Evolutionary conservation across 805 yeast species (phyloP).

Genomic region (Yamadazyma phyllophila): DNA sequence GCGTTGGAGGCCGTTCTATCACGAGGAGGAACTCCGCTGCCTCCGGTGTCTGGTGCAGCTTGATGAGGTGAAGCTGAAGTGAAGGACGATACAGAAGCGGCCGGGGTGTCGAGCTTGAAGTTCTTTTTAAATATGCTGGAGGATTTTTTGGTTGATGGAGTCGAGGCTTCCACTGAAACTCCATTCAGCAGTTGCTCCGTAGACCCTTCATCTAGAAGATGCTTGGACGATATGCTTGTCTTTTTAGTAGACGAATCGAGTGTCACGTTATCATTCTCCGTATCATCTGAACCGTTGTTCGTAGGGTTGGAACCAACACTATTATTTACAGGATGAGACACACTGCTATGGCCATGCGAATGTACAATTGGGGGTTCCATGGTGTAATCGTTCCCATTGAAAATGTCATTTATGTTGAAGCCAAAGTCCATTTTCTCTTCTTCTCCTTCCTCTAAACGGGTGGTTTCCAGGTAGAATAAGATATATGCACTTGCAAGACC

Average conservation of each 20-base stretch:
- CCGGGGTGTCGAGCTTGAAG: conserved; percentile 23
- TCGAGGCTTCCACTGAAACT: conserved; percentile 1
- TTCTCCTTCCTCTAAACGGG: conserved; percentile 44
- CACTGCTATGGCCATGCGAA: background rate
- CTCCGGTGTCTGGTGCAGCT: background rate
- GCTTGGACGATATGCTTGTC: conserved; percentile 7
- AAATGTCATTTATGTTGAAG: conserved; percentile 27
- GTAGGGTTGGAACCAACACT: background rate
- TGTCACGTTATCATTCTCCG: conserved; percentile 4
- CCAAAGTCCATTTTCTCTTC: conserved; percentile 33
- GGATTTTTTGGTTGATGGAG: conserved; percentile 6
- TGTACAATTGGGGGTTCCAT: background rate
- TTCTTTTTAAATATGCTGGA: conserved; percentile 28
- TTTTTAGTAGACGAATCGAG: conserved; percentile 7
- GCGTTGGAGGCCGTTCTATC: conserved; percentile 1
- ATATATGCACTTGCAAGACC: conserved; percentile 92
- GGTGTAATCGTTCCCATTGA: conserved; percentile 27
- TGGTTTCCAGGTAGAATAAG: conserved; percentile 60
- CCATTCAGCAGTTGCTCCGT: conserved; percentile 1
- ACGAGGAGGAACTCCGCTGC: background rate
- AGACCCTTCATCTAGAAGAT: background rate
- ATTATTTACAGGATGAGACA: background rate
- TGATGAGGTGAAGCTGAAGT: background rate
- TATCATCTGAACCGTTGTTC: background rate
- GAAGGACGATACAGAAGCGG: conserved; percentile 11